phyloP scores from a whole-genome alignment of 371 early-diverging fungal genomes.

The Funneliformis caledonium region DNA sequence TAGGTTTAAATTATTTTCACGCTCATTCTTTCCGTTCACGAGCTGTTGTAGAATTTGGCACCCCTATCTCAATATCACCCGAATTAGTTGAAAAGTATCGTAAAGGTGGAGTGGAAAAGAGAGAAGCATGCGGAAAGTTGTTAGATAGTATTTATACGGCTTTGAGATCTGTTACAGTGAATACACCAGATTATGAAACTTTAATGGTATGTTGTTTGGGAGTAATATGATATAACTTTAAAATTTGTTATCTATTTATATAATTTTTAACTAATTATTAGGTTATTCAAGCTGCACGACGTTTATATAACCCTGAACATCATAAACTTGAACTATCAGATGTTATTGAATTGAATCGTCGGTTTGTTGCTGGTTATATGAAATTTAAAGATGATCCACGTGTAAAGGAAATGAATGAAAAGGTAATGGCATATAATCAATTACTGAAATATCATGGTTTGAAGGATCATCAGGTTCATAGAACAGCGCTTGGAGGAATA shows the following conservation, averaged over 20 bases:
- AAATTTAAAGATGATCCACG: conserved; percentile 81
- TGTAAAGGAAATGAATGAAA: conserved; percentile 71
- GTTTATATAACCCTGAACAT: conserved; percentile 89
- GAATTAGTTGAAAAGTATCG: conserved; percentile 82
- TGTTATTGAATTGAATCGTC: conserved; percentile 87
- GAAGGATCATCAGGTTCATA: conserved; percentile 94
- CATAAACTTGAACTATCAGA: conserved; percentile 81
- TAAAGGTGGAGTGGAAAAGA: conserved; percentile 79
- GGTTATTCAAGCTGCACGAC: conserved; percentile 91
- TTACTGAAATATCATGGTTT: conserved; percentile 88
- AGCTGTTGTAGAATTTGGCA: conserved; percentile 95
- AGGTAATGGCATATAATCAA: conserved; percentile 87
- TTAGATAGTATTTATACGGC: conserved; percentile 77
- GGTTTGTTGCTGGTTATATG: conserved; percentile 87
- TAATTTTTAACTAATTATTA: conserved; percentile 38
- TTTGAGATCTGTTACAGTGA: conserved; percentile 86
- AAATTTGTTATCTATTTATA: not conserved
- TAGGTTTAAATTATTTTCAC: conserved; percentile 93
- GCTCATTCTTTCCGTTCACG: conserved; percentile 94
- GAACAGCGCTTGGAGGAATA: conserved; percentile 68
- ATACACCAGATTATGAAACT: conserved; percentile 93
- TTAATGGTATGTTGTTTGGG: conserved; percentile 65
- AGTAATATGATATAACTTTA: not conserved
- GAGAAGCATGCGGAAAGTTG: conserved; percentile 78
- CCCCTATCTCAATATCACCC: conserved; percentile 76